Conservation (phyloP, 352 stramenopile genomes). For the Globisporangium carolinianum region DNA sequence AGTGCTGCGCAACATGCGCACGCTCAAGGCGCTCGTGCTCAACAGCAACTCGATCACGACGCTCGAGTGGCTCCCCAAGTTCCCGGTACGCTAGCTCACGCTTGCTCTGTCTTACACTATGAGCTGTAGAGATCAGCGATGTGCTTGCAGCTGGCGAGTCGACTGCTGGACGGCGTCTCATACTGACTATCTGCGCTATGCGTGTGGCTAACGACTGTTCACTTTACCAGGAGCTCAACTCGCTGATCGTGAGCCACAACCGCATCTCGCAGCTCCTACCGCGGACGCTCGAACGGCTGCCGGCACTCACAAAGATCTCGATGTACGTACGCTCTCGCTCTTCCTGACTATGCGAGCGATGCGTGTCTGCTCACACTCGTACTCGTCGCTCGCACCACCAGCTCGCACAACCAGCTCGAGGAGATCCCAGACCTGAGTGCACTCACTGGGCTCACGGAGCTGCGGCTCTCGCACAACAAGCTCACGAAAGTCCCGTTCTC, state of each 20-base stretch:
- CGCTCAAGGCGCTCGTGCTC: slow-evolving; percentile 76
- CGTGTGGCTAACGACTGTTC: not conserved
- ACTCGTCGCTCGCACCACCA: slow-evolving; percentile 8
- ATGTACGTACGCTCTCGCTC: slow-evolving; percentile 31
- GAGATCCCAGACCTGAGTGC: slow-evolving; percentile 62
- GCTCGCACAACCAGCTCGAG: slow-evolving; percentile 74
- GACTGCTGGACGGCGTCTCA: not conserved
- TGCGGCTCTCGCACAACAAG: slow-evolving; percentile 79
- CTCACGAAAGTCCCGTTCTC: slow-evolving; percentile 58
- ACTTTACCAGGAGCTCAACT: slow-evolving; percentile 55
- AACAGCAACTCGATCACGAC: slow-evolving; percentile 82
- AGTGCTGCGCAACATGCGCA: slow-evolving; percentile 54
- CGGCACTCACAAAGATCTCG: slow-evolving; percentile 77
- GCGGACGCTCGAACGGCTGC: slow-evolving; percentile 55
- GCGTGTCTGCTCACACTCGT: no score
- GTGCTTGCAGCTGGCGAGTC: no score
- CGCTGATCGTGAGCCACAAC: slow-evolving; percentile 83
- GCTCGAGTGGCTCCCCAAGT: slow-evolving; percentile 76
- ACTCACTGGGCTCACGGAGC: slow-evolving; percentile 60
- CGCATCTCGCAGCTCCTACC: slow-evolving; percentile 59
- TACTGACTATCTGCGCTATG: not conserved
- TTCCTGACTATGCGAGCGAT: not conserved
- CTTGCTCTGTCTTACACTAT: not conserved
- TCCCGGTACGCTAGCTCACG: slow-evolving; percentile 26
- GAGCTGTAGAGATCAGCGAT: not conserved